phyloP scores from a whole-genome alignment of 345 rosid species.

The Hirschfeldia incana region DNA sequence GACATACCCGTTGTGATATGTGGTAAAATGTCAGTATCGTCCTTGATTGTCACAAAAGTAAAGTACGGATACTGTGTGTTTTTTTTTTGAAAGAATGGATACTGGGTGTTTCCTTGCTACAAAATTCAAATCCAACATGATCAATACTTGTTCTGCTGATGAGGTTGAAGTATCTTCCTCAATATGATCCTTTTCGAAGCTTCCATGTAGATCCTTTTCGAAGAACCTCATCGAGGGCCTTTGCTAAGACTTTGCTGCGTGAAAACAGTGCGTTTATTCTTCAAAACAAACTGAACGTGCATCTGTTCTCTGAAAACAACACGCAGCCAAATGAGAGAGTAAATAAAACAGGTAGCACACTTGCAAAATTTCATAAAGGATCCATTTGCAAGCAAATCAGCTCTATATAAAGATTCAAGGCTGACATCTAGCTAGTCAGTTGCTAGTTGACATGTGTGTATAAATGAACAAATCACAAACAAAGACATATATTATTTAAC shows the following conservation, averaged over 20 bases:
- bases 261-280: conserved; percentile 91
- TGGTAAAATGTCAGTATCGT: conserved; percentile 76
- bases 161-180: too few species aligned
- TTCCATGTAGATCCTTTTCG: not conserved
- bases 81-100: conserved; percentile 26
- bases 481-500: too few species aligned
- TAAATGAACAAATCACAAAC: too few species aligned
- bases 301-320: conserved; percentile 71
- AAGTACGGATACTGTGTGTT: too few species aligned
- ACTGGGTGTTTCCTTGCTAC: conserved; percentile 61
- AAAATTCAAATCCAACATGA: conserved; percentile 23
- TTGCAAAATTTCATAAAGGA: too few species aligned
- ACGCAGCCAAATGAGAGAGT: conserved; percentile 7
- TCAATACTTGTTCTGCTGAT: not conserved
- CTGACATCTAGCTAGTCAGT: too few species aligned
- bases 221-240: conserved; percentile 46
- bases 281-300: conserved; percentile 96
- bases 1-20: conserved; percentile 62
- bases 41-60: conserved; percentile 80
- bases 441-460: too few species aligned
- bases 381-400: too few species aligned
- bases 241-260: conserved; percentile 90
- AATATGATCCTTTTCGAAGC: conserved; percentile 23
- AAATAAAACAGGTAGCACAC: too few species aligned
- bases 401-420: too few species aligned